A percentile compares a stretch with the other conserved stretches of the same genome.
Conservation (phyloP, 306 rosid genomes). For the Pterocarpus macrocarpus region DNA sequence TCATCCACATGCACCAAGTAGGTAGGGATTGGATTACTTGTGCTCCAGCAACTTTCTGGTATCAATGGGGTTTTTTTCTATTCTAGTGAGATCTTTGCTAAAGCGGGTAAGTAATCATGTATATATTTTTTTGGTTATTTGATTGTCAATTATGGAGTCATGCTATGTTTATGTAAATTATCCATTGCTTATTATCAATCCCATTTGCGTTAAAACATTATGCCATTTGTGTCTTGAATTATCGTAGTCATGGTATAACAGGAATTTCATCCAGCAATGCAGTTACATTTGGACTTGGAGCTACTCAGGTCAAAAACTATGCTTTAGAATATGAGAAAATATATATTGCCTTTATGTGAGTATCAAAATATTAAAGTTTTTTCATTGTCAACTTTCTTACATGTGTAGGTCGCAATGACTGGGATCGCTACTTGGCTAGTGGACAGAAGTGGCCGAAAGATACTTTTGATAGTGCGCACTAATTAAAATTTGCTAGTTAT, state of each 20-base stretch:
- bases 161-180: not conserved
- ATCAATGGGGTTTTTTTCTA: slow-evolving; percentile 79
- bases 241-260: slow-evolving; percentile 28
- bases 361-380: not conserved
- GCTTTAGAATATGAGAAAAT: not conserved
- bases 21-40: slow-evolving; percentile 74
- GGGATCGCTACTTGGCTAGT: slow-evolving; percentile 68
- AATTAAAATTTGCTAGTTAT: not conserved
- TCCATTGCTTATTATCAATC: not conserved
- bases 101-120: slow-evolving; percentile 61
- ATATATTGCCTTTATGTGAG: not conserved
- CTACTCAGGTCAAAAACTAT: slow-evolving; percentile 59
- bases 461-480: slow-evolving; percentile 67
- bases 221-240: not conserved
- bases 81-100: slow-evolving; percentile 71
- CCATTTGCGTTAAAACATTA: not conserved
- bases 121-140: not conserved
- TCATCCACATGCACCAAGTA: slow-evolving; percentile 50
- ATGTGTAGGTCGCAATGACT: slow-evolving; percentile 64
- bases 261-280: slow-evolving; percentile 69
- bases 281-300: slow-evolving; percentile 75
- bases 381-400: not conserved
- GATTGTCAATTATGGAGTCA: not conserved
- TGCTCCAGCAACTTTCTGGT: slow-evolving; percentile 79
- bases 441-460: slow-evolving; percentile 75